phyloP scores from a whole-genome alignment of 495 filamentous ascomycete species.

The Beverwykella pulmonaria region DNA sequence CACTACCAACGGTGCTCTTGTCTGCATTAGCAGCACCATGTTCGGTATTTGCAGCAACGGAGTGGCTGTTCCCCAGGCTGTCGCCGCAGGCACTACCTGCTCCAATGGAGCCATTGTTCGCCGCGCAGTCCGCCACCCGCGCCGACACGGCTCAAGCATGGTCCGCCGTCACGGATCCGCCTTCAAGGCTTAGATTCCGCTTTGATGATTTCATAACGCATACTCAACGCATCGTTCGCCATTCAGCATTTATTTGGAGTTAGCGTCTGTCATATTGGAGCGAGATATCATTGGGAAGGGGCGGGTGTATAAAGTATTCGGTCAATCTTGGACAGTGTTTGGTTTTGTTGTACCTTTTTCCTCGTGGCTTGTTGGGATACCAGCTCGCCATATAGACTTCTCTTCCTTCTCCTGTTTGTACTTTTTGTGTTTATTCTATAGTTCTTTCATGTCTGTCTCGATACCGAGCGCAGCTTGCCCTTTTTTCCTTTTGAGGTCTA shows the following conservation, averaged over 20 bases:
- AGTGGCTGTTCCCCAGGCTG: slow-evolving; percentile 38
- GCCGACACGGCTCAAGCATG: slow-evolving; percentile 21
- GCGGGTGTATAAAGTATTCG: not conserved
- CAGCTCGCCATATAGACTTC: not conserved
- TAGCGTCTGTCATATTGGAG: slow-evolving; percentile 3
- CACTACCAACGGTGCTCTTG: slow-evolving; percentile 40
- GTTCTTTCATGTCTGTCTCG: slow-evolving; percentile 15
- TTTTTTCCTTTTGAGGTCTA: not conserved
- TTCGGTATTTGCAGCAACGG: slow-evolving; percentile 45
- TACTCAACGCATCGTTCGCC: not conserved
- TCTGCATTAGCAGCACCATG: slow-evolving; percentile 42
- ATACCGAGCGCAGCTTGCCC: slow-evolving; percentile 8
- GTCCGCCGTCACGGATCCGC: slow-evolving; percentile 4
- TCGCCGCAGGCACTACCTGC: slow-evolving; percentile 44
- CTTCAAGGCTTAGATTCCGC: not conserved
- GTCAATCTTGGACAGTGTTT: not conserved
- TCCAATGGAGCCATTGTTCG: slow-evolving; percentile 35
- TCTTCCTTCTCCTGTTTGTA: slow-evolving; percentile 2
- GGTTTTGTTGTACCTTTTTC: not conserved
- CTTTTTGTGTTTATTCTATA: slow-evolving; percentile 5
- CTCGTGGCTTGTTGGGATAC: not conserved
- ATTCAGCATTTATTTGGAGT: slow-evolving; percentile 12
- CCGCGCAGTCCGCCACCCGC: slow-evolving; percentile 11
- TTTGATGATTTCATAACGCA: not conserved
- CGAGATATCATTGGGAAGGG: not conserved